These are phyloP conservation scores for Calocybe gambosa DNA, from an alignment of 1,284 basidiomycete species.

Conservation along the genomic window DNA sequence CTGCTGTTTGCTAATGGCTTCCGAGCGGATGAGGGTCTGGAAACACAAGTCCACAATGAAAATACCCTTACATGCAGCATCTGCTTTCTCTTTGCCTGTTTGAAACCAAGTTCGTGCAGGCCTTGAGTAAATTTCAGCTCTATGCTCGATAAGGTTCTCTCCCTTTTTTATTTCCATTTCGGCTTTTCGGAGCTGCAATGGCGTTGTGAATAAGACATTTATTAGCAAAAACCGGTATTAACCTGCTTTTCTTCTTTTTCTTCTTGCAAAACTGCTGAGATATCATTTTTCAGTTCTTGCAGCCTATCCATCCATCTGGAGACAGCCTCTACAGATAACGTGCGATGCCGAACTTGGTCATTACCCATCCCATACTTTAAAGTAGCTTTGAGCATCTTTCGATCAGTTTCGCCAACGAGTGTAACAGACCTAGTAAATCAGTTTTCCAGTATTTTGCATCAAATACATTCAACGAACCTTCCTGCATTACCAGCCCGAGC, in stretches of 20 bases:
- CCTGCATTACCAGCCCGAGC: slow-evolving; percentile 92
- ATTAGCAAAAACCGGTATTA: slow-evolving; percentile 17
- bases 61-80: slow-evolving; percentile 61
- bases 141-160: slow-evolving; percentile 92
- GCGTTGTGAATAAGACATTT: slow-evolving; percentile 3
- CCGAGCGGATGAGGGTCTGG: slow-evolving; percentile 4
- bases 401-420: slow-evolving; percentile 92
- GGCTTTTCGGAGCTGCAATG: slow-evolving; percentile 71
- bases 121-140: slow-evolving; percentile 90
- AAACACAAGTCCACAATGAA: not conserved
- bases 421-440: slow-evolving; percentile 71
- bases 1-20: slow-evolving; percentile 68
- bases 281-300: slow-evolving; percentile 71
- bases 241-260: slow-evolving; percentile 96
- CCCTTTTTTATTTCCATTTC: slow-evolving; percentile 98
- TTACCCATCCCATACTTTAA: slow-evolving; percentile 81
- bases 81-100: slow-evolving; percentile 76
- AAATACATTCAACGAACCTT: slow-evolving; percentile 46
- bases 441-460: not conserved
- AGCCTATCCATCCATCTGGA: slow-evolving; percentile 69
- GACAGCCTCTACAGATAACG: slow-evolving; percentile 79
- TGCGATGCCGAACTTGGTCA: slow-evolving; percentile 86
- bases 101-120: slow-evolving; percentile 99
- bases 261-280: slow-evolving; percentile 80
- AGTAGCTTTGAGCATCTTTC: slow-evolving; percentile 94